Base-by-base conservation (phyloP, 2,329 filamentous ascomycete genomes). In the Leptographium procerum region DNA sequence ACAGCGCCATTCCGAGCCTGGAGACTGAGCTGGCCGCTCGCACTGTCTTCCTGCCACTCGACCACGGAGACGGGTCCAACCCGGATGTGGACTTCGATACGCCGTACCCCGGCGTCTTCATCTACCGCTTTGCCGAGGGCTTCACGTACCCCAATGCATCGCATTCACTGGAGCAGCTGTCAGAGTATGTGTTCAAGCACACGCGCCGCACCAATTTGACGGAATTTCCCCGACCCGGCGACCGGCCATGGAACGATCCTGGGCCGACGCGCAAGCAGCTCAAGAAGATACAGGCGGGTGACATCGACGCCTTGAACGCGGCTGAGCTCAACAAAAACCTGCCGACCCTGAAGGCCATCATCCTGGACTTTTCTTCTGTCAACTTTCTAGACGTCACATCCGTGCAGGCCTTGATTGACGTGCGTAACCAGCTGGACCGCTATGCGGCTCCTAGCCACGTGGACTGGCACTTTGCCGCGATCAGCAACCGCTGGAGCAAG, bases 131-230 rank as follows among this genome's bases (percentile, higher is more conserved):
- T 71, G 85, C 88, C 0, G 92, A 97, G 73, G 89, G 91, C 50
- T 96, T 95, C 78, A 95, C 94, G 73, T 99, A 97, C 67, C 90
- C 92, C 61, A 99, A 96, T 65, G 91, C 91, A 24, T 89, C 89
- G 66, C 86, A 89, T 69, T 91, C 95, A 63, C 82, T 96, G 59
- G 91, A 96, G 67, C 83, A 89, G 66, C 77, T 95, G 55, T 82
- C 84, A 2, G 73, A 79, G 2, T 82, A 84, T 64, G 83, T 95
- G 52, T 86, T 87, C 64, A 70, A 77, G 50, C 74, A 85, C 61
- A 95, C 91, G 2, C 84, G 87, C 43, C 86, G 89, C 34, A 95
- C 89, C 1, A 89, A 88, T 63, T 76, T 84, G 0, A 75, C 87
- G 59, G 75, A 79, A 1, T 95, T 85, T 66, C 71, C 76, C 5